Percentiles rank a stretch among this genome's conserved stretches.
These are phyloP conservation scores for Herpetospermum pedunculosum DNA, from an alignment of 306 rosid genomes.

Conservation along the genomic window DNA sequence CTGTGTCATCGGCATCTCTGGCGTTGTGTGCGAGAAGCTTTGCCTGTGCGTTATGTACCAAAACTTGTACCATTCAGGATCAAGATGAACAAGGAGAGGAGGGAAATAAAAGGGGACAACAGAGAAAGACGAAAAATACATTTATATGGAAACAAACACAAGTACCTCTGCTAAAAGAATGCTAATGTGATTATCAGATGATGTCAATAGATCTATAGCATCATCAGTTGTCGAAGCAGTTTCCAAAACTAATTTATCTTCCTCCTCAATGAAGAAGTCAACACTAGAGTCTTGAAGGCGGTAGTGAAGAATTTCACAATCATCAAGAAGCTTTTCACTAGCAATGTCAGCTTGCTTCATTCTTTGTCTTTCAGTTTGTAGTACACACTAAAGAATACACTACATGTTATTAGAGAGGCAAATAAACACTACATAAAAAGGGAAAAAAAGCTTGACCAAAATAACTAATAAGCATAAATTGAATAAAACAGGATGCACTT, in stretches of 20 bases:
- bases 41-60: conserved; percentile 43
- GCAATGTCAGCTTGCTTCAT: conserved; percentile 34
- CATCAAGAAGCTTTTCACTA: conserved; percentile 67
- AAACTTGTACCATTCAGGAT: conserved; percentile 7
- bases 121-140: conserved; percentile 5
- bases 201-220: conserved; percentile 66
- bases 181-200: conserved; percentile 83
- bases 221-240: conserved; percentile 63
- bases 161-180: conserved; percentile 86
- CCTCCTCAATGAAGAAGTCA: conserved; percentile 81
- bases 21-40: conserved; percentile 77
- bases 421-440: not conserved
- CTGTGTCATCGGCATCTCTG: conserved; percentile 30
- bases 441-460: not conserved
- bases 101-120: not conserved
- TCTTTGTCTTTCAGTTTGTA: conserved; percentile 64
- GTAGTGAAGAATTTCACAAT: conserved; percentile 65
- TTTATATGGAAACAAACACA: not conserved
- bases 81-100: not conserved
- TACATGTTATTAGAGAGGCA: not conserved
- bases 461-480: not conserved
- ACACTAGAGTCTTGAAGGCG: conserved; percentile 84
- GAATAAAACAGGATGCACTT: not conserved
- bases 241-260: conserved; percentile 62
- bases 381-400: conserved; percentile 37